phyloP scores from a whole-genome alignment of 345 rosid species.

The Pseudoturritis turrita region DNA sequence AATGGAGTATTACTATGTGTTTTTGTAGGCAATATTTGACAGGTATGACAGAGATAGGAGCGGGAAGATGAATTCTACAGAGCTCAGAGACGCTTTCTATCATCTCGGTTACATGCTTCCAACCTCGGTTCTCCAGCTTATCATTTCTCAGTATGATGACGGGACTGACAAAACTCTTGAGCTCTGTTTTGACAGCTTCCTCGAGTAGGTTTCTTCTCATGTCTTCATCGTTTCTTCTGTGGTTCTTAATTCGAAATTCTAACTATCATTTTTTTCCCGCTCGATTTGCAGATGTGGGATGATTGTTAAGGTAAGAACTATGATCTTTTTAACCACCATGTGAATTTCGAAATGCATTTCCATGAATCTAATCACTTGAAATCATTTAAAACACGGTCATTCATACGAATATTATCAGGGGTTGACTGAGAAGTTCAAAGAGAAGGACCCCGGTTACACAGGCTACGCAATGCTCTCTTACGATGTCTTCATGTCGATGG shows the following conservation, averaged over 20 bases:
- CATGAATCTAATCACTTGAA: not conserved
- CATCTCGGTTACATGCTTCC: conserved; percentile 59
- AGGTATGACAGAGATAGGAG: conserved; percentile 66
- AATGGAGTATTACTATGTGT: not conserved
- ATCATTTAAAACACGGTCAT: not conserved
- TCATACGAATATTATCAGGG: conserved; percentile 39
- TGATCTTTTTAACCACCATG: not conserved
- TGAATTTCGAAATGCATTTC: not conserved
- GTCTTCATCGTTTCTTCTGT: not conserved
- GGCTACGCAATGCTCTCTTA: conserved; percentile 52
- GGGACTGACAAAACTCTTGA: conserved; percentile 42
- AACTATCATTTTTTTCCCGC: not conserved
- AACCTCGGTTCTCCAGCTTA: conserved; percentile 53
- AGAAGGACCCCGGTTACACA: conserved; percentile 42
- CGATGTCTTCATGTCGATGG: conserved; percentile 54
- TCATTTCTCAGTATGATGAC: conserved; percentile 47
- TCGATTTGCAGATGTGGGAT: conserved; percentile 58
- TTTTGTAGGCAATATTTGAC: conserved; percentile 49
- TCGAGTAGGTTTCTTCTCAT: conserved; percentile 46
- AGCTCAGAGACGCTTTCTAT: conserved; percentile 58
- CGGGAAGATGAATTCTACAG: conserved; percentile 52
- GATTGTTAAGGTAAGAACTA: conserved; percentile 60
- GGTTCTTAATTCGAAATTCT: not conserved
- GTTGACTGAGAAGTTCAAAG: conserved; percentile 66
- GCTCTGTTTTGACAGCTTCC: conserved; percentile 57